Evolutionary conservation across 106 monocot species (phyloP).

Genomic region (Agapanthus africanus): DNA sequence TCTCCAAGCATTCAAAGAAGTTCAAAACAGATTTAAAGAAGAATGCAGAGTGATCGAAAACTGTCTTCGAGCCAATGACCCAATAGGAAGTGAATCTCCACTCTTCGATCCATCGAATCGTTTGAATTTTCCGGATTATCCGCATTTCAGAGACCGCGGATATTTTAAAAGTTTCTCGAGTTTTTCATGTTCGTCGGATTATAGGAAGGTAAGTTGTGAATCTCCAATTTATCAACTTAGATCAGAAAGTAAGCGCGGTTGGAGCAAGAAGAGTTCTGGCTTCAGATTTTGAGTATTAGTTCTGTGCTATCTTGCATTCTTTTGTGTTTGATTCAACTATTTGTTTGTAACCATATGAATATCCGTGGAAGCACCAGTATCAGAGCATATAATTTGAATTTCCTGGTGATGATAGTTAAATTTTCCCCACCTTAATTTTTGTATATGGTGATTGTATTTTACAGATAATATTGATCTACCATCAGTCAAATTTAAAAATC

Average conservation of each 20-base stretch:
- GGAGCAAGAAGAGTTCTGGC: background rate
- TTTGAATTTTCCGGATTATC: slow-evolving; percentile 36
- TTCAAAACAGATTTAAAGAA: slow-evolving; percentile 42
- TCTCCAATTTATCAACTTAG: slow-evolving; percentile 8
- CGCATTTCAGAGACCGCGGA: slow-evolving; percentile 19
- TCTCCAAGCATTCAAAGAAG: slow-evolving; percentile 32
- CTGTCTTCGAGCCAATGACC: slow-evolving; percentile 28
- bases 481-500: too few species aligned
- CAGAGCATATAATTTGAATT: too few species aligned
- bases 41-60: slow-evolving; percentile 66
- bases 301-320: too few species aligned
- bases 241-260: background rate
- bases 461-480: too few species aligned
- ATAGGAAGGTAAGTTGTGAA: background rate
- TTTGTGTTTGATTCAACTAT: too few species aligned
- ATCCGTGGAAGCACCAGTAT: too few species aligned
- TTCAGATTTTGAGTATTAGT: slow-evolving; percentile 11
- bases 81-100: slow-evolving; percentile 23
- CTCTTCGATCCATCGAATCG: slow-evolving; percentile 55
- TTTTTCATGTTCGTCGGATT: background rate
- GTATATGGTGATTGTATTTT: too few species aligned
- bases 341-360: too few species aligned
- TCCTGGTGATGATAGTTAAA: too few species aligned
- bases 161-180: background rate
- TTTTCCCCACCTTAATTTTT: too few species aligned